A percentile compares a stretch with the other conserved stretches of the same genome.
Conservation (phyloP, 805 yeast genomes). For the Candida germanica region DNA sequence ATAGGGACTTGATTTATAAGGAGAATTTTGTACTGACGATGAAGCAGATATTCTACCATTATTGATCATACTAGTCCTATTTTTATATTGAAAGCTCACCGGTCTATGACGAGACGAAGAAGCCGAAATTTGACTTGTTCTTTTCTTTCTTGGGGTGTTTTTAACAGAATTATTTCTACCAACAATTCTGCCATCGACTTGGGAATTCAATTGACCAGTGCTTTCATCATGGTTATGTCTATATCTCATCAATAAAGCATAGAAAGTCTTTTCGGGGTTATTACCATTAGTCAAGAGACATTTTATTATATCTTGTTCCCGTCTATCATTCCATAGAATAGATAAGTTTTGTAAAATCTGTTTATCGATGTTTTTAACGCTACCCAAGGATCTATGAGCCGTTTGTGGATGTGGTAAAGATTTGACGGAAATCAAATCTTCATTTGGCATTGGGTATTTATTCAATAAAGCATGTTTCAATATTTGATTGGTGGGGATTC, state of each 20-base stretch:
- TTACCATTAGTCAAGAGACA: conserved; percentile 37
- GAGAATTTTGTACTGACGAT: conserved; percentile 34
- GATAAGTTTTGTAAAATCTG: conserved; percentile 54
- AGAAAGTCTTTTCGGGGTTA: conserved; percentile 45
- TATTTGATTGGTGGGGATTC: conserved; percentile 68
- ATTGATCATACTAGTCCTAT: conserved; percentile 19
- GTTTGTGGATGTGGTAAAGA: conserved; percentile 55
- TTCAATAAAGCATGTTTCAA: conserved; percentile 53
- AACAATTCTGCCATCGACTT: conserved; percentile 11
- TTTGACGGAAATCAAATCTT: conserved; percentile 42
- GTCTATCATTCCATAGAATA: conserved; percentile 57
- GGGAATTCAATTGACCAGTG: conserved; percentile 8
- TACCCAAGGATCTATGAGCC: conserved; percentile 48
- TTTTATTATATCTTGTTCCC: conserved; percentile 36
- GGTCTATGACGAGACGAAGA: conserved; percentile 34
- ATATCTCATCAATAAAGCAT: conserved; percentile 43
- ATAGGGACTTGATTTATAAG: conserved; percentile 21
- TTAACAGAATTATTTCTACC: conserved; percentile 18
- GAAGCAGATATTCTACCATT: conserved; percentile 24
- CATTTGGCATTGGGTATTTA: conserved; percentile 49
- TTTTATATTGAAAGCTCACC: conserved; percentile 40
- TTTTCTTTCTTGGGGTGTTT: conserved; percentile 25
- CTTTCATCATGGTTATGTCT: conserved; percentile 39
- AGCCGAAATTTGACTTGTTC: conserved; percentile 32
- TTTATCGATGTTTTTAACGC: conserved; percentile 46